Evolutionary conservation across 106 monocot species (phyloP), one percentile per base, ranked within the genome.

Genomic region (Posidonia australis): DNA sequence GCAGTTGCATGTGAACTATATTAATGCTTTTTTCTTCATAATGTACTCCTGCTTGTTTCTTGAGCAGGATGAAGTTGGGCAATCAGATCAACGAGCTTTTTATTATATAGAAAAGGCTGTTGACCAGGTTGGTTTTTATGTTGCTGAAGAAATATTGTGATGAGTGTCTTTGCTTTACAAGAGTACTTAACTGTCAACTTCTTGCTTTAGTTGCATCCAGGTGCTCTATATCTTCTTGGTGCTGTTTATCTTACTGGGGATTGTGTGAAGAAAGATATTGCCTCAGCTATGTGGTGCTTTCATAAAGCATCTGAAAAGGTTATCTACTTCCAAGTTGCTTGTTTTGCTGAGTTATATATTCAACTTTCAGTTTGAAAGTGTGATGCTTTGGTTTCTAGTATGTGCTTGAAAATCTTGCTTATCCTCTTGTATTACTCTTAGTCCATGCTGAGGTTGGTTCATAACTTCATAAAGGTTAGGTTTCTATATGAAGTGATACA

Each of bases 221-320:
- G 80, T 57, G 90, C 96, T 70, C 69, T 98, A 47, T 98, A 85
- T 83, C 90, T 98, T 75, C 81, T 98, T 24, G 96, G 96, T 32
- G 62, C 87, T 59, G 87, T 98, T 45, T 98, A 85, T 71, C 57
- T 98, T 64, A 66, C 84, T 65, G 96, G 96, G 62, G 96, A 98
- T 69, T 98, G 90, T 72, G 87, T 90, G 60, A 81, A 80, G 58
- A 87, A 81, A 70, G 87, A 98, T 72, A 63, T 85, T 44, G 82
- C 82, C 63, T 87, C 96, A 14, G 96, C 96, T 55, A 81, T 87
- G 81, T 91, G 96, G 96, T 98, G 87, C 65, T 98, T 98, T 63
- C 83, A 90, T 55, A 82, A 83, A 71, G 87, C 96, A 58, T 98
- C 96, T 28, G 78, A 83, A 60, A 98, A 98, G 90, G 96, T 89